These are phyloP conservation scores for Globisporangium orthogonon DNA, from an alignment of 352 stramenopile species.

Conservation along the genomic window DNA sequence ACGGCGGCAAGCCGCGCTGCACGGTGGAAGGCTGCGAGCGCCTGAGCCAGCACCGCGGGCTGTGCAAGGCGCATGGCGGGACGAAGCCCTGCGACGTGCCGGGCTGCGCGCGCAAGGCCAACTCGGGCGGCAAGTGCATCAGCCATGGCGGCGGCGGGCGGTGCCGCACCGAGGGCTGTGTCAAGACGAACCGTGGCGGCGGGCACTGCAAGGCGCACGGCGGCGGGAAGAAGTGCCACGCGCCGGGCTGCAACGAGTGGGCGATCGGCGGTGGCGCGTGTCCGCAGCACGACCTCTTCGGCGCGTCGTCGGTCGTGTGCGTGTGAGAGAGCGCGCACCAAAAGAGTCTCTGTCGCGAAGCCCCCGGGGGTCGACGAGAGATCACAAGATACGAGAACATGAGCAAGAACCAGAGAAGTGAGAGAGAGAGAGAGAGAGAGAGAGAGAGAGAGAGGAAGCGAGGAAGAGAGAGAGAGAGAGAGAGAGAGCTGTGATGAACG, in stretches of 20 bases:
- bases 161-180: constrained; percentile 60
- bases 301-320: constrained; percentile 27
- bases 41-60: constrained; percentile 44
- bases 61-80: constrained; percentile 81
- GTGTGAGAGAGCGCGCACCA: constrained; percentile 27
- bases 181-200: constrained; percentile 72
- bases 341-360: constrained; percentile 6
- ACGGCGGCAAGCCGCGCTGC: constrained; percentile 69
- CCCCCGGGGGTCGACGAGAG: not conserved
- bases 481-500: not conserved
- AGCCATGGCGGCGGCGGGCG: constrained; percentile 65
- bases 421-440: constrained; percentile 1
- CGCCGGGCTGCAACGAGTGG: constrained; percentile 60
- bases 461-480: not conserved
- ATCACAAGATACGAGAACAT: not conserved
- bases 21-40: constrained; percentile 61
- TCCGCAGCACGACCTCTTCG: constrained; percentile 54
- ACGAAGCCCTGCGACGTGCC: constrained; percentile 53
- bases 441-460: not conserved
- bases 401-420: not conserved
- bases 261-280: constrained; percentile 61
- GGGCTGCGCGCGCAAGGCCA: constrained; percentile 61
- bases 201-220: constrained; percentile 77
- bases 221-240: constrained; percentile 69
- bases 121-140: constrained; percentile 77